These are phyloP conservation scores for Trifolium repens DNA, from an alignment of 306 rosid genomes.

Conservation along the genomic window DNA sequence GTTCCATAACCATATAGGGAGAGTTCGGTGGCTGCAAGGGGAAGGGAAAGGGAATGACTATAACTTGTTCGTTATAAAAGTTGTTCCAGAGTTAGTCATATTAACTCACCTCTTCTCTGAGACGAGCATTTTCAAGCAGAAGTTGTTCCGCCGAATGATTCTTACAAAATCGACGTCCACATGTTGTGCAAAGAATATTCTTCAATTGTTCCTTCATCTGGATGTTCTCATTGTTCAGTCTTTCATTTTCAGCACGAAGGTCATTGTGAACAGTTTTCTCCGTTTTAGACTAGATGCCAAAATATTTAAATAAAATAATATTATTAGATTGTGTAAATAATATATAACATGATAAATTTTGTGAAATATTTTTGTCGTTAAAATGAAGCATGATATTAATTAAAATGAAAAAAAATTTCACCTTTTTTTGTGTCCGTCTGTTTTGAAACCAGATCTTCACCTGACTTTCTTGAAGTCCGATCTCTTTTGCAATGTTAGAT, in stretches of 20 bases:
- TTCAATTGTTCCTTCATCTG: constrained; percentile 55
- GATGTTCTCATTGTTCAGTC: constrained; percentile 54
- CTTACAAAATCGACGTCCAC: constrained; percentile 27
- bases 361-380: not conserved
- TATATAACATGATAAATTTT: not conserved
- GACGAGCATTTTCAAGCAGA: constrained; percentile 49
- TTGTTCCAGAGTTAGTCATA: no score
- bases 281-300: constrained; percentile 49
- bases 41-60: no score
- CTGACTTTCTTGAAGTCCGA: constrained; percentile 64
- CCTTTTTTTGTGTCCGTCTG: constrained; percentile 74
- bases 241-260: constrained; percentile 65
- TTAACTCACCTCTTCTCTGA: constrained; percentile 61
- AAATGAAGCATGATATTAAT: not conserved
- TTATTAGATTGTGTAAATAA: no score
- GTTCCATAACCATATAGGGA: no score
- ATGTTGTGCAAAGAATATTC: constrained; percentile 50
- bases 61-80: no score
- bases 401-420: constrained; percentile 5
- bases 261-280: constrained; percentile 51
- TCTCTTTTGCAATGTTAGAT: constrained; percentile 49
- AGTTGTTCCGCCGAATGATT: constrained; percentile 44
- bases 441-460: constrained; percentile 87
- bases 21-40: no score
- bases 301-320: not conserved